Evolutionary conservation across 306 rosid genomes (phyloP), one percentile per base, ranked within the genome.

Genomic region (Cajanus cajan): DNA sequence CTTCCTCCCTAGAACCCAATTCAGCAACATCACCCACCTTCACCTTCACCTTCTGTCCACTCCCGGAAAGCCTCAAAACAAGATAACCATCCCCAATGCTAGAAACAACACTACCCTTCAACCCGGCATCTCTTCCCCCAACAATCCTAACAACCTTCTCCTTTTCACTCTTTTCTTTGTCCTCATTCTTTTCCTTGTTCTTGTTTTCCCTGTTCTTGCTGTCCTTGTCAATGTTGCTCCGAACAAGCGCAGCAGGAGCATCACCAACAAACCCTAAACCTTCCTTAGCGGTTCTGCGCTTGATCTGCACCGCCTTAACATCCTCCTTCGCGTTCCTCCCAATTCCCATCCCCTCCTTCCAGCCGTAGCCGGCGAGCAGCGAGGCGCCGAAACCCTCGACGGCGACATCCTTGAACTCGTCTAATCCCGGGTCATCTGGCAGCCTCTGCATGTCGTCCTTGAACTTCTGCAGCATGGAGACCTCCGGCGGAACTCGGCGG

Each of bases 381-480:
- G 98, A 98, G 0, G 88, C 89, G 13, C 87, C 98, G 33, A 84
- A 95, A 0, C 92, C 92, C 85, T 95, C 98, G 1, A 95, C 97
- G 0, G 98, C 80, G 21, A 91, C 85, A 22, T 91, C 96, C 10
- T 84, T 74, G 33, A 81, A 94, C 80, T 94, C 98, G 14, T 88
- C 96, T 4, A 90, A 24, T 0, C 97, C 98, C 18, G 66, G 72
- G 45, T 90, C 78, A 10, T 90, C 97, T 18, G 98, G 98, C 8
- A 91, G 43, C 67, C 83, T 81, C 67, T 71, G 10, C 61, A 94
- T 36, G 7, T 91, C 98, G 0, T 75, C 89, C 73, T 81, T 89
- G 16, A 94, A 71, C 63, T 89, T 91, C 86, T 88, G 85, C 50
- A 86, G 70, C 84, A 84, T 31, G 21, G 73, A 43, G 1, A 34